Conservation (phyloP, 2,329 filamentous ascomycete species). For the Pestalotiopsis sp. region DNA sequence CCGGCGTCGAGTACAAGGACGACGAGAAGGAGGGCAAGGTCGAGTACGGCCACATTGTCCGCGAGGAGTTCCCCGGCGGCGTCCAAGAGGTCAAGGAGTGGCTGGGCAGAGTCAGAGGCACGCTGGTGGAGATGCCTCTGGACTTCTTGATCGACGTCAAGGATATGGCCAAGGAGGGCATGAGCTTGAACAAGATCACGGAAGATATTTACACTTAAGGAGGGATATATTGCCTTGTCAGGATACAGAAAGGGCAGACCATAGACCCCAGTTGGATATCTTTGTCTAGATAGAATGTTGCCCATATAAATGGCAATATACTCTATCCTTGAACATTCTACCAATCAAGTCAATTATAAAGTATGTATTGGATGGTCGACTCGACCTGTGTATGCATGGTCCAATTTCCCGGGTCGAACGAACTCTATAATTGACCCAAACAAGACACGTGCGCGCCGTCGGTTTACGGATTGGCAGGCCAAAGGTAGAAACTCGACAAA, state of each 20-base stretch:
- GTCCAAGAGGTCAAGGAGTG: slow-evolving; percentile 73
- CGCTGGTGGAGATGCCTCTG: slow-evolving; percentile 86
- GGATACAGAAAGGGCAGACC: background rate
- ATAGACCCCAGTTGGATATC: background rate
- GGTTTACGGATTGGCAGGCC: slow-evolving; percentile 4
- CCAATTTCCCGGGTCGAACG: background rate
- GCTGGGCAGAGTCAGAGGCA: slow-evolving; percentile 68
- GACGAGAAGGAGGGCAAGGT: slow-evolving; percentile 55
- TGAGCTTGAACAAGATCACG: slow-evolving; percentile 73
- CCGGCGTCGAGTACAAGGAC: slow-evolving; percentile 43
- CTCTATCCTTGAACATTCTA: background rate
- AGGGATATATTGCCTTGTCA: background rate
- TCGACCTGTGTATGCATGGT: background rate
- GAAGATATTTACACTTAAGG: slow-evolving; percentile 69
- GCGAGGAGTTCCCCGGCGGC: slow-evolving; percentile 75
- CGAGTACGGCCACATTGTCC: slow-evolving; percentile 85
- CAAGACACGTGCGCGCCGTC: slow-evolving; percentile 4
- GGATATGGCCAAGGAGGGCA: slow-evolving; percentile 82
- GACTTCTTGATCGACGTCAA: slow-evolving; percentile 78
- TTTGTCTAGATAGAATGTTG: background rate
- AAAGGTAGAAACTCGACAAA: background rate
- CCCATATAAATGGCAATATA: background rate
- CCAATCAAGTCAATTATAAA: background rate
- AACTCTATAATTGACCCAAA: background rate
- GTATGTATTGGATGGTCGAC: background rate